Conservation (phyloP, 768 basidiomycete genomes). For the Suillus lakei region DNA sequence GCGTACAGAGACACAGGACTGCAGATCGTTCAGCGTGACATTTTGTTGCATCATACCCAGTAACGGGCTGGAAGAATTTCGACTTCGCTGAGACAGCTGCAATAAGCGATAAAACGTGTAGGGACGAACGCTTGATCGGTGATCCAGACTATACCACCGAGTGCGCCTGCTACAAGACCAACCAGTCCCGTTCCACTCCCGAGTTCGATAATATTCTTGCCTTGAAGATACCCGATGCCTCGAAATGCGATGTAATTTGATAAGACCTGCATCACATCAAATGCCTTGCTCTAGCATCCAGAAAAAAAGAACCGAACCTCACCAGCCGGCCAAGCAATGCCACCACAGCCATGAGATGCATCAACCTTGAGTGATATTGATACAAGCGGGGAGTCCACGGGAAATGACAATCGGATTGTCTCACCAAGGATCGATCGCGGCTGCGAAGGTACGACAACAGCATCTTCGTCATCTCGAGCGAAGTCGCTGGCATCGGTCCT, state of each 20-base stretch:
- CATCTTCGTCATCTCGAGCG: constrained; percentile 22
- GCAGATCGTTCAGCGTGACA: constrained; percentile 65
- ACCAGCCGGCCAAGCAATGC: constrained; percentile 92
- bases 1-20: constrained; percentile 53
- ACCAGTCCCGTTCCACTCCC: constrained; percentile 94
- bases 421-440: constrained; percentile 53
- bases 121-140: constrained; percentile 88
- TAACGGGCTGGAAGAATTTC: constrained; percentile 57
- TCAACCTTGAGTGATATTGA: constrained; percentile 64
- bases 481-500: constrained; percentile 44
- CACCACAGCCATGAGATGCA: constrained; percentile 88
- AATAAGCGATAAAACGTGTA: constrained; percentile 15
- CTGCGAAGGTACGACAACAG: constrained; percentile 56
- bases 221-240: constrained; percentile 51
- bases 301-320: constrained; percentile 55
- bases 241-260: constrained; percentile 72
- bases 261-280: constrained; percentile 59
- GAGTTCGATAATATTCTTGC: constrained; percentile 74
- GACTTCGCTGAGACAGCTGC: constrained; percentile 15
- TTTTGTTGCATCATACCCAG: constrained; percentile 82
- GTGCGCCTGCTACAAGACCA: constrained; percentile 78
- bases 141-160: constrained; percentile 74
- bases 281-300: constrained; percentile 11
- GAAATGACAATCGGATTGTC: constrained; percentile 49
- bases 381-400: constrained; percentile 18